Conservation (phyloP, 257 asterid species). For the Solanum lycopersicoides region DNA sequence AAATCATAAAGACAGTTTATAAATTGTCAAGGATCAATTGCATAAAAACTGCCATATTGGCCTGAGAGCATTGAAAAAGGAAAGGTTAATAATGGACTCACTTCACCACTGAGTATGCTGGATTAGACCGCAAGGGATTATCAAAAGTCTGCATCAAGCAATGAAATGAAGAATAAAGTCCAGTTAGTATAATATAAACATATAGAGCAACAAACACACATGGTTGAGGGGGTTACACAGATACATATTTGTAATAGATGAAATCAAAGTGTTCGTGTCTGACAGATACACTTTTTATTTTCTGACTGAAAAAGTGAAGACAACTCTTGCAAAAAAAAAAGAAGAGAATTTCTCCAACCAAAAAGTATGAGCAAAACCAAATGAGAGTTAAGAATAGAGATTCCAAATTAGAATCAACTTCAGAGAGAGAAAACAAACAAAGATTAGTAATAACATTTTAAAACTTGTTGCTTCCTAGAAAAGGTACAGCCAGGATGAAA, state of each 20-base stretch:
- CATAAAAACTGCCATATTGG: background rate
- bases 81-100: conserved; percentile 8
- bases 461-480: background rate
- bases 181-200: background rate
- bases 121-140: conserved; percentile 35
- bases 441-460: background rate
- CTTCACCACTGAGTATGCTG: conserved; percentile 53
- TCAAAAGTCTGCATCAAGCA: conserved; percentile 23
- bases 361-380: background rate
- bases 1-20: background rate
- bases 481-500: background rate
- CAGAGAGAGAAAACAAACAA: background rate
- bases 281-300: background rate
- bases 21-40: background rate
- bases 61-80: background rate
- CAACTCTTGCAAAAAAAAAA: background rate
- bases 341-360: background rate
- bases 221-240: background rate
- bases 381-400: background rate
- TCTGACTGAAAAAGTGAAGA: background rate
- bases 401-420: background rate
- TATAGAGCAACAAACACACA: background rate
- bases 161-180: background rate
- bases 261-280: background rate
- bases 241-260: background rate